These are phyloP conservation scores for Diplodia intermedia DNA, from an alignment of 2,329 filamentous ascomycete species.

Conservation along the genomic window DNA sequence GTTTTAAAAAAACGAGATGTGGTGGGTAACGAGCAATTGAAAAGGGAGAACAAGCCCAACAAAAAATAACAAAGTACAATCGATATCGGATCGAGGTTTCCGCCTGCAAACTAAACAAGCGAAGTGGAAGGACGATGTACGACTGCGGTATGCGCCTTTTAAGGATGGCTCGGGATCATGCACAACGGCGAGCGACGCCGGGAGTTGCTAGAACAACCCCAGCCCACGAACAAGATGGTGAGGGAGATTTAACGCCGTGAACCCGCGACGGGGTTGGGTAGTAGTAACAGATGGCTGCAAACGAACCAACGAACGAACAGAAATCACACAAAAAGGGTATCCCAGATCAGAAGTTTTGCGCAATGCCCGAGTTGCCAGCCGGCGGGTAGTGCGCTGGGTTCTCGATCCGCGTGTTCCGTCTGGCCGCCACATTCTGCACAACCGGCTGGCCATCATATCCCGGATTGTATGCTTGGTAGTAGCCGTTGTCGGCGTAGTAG, in stretches of 20 bases:
- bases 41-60: background rate
- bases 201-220: background rate
- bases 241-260: conserved; percentile 14
- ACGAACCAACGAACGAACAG: conserved; percentile 25
- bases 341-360: conserved; percentile 81
- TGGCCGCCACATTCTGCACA: conserved; percentile 89
- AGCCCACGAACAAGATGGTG: background rate
- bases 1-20: background rate
- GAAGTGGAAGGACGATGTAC: background rate
- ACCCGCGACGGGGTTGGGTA: conserved; percentile 25
- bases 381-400: conserved; percentile 87
- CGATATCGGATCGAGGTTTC: conserved; percentile 1
- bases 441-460: conserved; percentile 73
- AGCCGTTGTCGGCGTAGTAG: conserved; percentile 63
- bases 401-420: conserved; percentile 94
- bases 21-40: background rate
- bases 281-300: conserved; percentile 15
- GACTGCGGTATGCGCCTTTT: conserved; percentile 26
- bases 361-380: conserved; percentile 88
- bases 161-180: conserved; percentile 24
- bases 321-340: conserved; percentile 26
- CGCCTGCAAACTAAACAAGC: background rate
- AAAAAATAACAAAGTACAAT: conserved; percentile 12
- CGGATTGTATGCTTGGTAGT: conserved; percentile 57
- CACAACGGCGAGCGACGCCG: conserved; percentile 11